Conservation (phyloP, 331 rosid species). For the Rhamnella rubrinervis region DNA sequence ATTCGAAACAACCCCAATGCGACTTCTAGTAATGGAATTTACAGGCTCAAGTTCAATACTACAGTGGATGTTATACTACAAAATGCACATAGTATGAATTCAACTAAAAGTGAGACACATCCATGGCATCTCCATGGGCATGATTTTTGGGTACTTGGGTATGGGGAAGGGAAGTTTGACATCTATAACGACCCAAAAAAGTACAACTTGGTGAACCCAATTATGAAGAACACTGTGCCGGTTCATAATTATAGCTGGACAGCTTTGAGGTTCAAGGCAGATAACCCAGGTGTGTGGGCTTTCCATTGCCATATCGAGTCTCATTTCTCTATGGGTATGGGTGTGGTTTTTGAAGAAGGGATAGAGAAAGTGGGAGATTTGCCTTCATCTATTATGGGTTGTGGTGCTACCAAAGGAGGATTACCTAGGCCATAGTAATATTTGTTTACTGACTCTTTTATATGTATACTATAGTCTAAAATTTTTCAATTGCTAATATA, state of each 20-base stretch:
- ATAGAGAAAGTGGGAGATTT: conserved; percentile 54
- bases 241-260: conserved; percentile 76
- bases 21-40: conserved; percentile 55
- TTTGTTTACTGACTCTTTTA: too few species aligned
- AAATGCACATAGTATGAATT: conserved; percentile 39
- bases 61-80: conserved; percentile 64
- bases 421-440: too few species aligned
- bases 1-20: conserved; percentile 42
- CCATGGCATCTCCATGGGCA: conserved; percentile 94
- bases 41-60: conserved; percentile 35
- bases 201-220: conserved; percentile 74
- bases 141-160: conserved; percentile 75
- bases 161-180: conserved; percentile 71
- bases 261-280: conserved; percentile 64
- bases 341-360: conserved; percentile 80
- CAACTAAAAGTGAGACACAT: conserved; percentile 43
- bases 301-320: conserved; percentile 90
- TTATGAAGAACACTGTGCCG: conserved; percentile 77
- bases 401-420: conserved; percentile 27
- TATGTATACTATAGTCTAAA: too few species aligned
- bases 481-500: too few species aligned
- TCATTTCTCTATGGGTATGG: conserved; percentile 90
- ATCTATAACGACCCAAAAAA: conserved; percentile 38
- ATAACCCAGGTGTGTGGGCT: conserved; percentile 81
- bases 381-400: conserved; percentile 79